Evolutionary conservation across 176 grass and related monocot genomes (phyloP).

Genomic region (Lolium rigidum): DNA sequence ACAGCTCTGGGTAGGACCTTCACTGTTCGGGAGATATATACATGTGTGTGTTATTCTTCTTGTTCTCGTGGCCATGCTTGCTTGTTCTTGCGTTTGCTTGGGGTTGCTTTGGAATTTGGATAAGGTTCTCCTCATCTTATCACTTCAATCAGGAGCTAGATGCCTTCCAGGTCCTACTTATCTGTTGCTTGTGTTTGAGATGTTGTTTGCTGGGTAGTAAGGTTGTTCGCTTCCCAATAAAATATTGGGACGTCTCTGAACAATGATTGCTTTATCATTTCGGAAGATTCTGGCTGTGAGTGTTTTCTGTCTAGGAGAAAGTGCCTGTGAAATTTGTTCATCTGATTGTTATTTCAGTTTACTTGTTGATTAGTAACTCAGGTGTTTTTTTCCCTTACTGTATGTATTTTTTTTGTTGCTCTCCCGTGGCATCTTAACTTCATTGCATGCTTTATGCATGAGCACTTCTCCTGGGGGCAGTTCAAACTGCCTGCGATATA

Average conservation of each 20-base stretch:
- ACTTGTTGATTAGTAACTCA: neutral
- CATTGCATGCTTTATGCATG: slow-evolving; percentile 13
- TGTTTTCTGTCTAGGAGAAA: slow-evolving; percentile 15
- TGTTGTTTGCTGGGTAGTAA: slow-evolving; percentile 27
- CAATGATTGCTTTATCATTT: slow-evolving; percentile 34
- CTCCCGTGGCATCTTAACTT: slow-evolving; percentile 6
- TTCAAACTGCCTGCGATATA: slow-evolving; percentile 24
- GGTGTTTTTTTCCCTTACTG: neutral
- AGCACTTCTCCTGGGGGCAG: neutral
- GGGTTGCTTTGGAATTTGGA: slow-evolving; percentile 30
- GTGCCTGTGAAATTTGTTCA: neutral
- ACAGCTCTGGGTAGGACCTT: slow-evolving; percentile 2
- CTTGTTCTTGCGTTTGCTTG: slow-evolving; percentile 8
- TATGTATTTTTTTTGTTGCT: neutral
- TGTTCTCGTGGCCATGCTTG: neutral
- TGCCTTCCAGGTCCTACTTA: neutral
- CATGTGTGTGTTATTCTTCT: neutral
- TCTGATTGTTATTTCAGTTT: slow-evolving; percentile 18
- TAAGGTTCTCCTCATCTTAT: slow-evolving; percentile 15
- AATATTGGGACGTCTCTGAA: neutral
- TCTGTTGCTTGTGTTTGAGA: slow-evolving; percentile 14
- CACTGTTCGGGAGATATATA: neutral
- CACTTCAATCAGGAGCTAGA: slow-evolving; percentile 9
- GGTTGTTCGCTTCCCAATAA: slow-evolving; percentile 32
- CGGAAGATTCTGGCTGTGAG: neutral